Evolutionary conservation across 164 flowering plant species (phyloP).

Genomic region (Piper betle): DNA sequence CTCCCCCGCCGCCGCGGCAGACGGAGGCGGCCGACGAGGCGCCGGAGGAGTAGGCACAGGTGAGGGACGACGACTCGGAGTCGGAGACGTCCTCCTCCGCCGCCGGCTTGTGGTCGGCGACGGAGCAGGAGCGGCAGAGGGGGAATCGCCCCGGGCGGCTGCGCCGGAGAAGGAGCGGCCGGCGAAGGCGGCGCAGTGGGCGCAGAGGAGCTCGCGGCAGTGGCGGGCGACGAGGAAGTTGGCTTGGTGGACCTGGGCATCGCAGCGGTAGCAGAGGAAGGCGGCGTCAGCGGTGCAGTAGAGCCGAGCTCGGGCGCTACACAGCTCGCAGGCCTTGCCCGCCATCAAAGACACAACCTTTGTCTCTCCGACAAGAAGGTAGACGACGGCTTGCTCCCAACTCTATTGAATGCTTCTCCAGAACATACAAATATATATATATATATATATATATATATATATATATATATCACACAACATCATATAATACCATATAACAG

Average conservation of each 20-base stretch:
- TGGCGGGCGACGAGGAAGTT: constrained; percentile 23
- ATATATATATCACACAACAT: too few relatives aligned
- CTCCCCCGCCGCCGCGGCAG: too few relatives aligned
- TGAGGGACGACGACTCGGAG: too few relatives aligned
- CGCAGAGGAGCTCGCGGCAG: constrained; percentile 10
- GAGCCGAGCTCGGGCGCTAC: constrained; percentile 11
- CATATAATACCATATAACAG: too few relatives aligned
- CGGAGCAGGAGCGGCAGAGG: constrained; percentile 3
- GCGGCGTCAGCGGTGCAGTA: constrained; percentile 19
- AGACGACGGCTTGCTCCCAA: too few relatives aligned
- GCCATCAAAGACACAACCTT: too few relatives aligned
- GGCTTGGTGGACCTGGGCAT: constrained; percentile 16
- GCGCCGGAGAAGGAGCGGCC: constrained; percentile 8
- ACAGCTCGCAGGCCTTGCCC: constrained; percentile 15
- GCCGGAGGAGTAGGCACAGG: too few relatives aligned
- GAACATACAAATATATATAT: too few relatives aligned
- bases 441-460: too few relatives aligned
- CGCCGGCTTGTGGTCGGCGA: neutral
- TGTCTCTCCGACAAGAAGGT: too few relatives aligned
- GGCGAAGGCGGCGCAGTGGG: constrained; percentile 4
- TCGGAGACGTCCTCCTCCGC: neutral
- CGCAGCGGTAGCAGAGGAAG: constrained; percentile 20
- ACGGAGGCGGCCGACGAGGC: too few relatives aligned
- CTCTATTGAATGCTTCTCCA: too few relatives aligned
- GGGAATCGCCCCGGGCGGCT: neutral